These are phyloP conservation scores for Viscum album DNA, from an alignment of 177 flowering plant species.

Conservation along the genomic window DNA sequence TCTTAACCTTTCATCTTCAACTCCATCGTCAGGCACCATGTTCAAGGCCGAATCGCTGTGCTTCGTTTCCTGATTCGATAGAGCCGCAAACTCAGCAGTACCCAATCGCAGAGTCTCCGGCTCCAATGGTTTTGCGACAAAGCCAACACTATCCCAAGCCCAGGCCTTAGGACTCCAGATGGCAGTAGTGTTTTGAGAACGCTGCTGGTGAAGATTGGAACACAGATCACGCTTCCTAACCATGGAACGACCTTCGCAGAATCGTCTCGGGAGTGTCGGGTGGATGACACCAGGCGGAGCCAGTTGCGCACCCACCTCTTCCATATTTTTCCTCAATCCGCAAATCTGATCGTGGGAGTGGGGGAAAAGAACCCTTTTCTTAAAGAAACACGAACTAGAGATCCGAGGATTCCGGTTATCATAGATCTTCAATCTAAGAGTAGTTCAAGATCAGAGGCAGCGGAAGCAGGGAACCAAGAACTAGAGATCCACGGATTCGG, in stretches of 20 bases:
- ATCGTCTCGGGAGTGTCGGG: constrained; percentile 32
- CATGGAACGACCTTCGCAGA: constrained; percentile 30
- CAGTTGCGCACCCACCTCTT: constrained; percentile 52
- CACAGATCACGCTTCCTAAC: constrained; percentile 46
- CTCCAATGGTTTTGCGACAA: constrained; percentile 45
- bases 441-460: too few relatives aligned
- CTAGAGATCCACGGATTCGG: too few relatives aligned
- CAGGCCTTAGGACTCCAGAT: constrained; percentile 61
- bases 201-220: neutral
- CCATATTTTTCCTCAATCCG: neutral
- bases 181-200: constrained; percentile 15
- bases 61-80: constrained; percentile 7
- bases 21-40: constrained; percentile 22
- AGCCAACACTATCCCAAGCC: constrained; percentile 62
- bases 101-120: constrained; percentile 23
- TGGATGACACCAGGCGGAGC: constrained; percentile 53
- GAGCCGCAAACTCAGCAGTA: neutral
- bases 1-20: constrained; percentile 33
- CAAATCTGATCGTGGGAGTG: neutral
- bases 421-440: too few relatives aligned
- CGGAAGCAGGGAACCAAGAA: too few relatives aligned
- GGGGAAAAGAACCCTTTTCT: too few relatives aligned
- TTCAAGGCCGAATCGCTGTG: constrained; percentile 3
- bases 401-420: too few relatives aligned
- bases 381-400: too few relatives aligned